A percentile compares a stretch with the other conserved stretches of the same genome.
These are phyloP conservation scores for Fistulina hepatica DNA, from an alignment of 1,284 basidiomycete species.

Conservation along the genomic window DNA sequence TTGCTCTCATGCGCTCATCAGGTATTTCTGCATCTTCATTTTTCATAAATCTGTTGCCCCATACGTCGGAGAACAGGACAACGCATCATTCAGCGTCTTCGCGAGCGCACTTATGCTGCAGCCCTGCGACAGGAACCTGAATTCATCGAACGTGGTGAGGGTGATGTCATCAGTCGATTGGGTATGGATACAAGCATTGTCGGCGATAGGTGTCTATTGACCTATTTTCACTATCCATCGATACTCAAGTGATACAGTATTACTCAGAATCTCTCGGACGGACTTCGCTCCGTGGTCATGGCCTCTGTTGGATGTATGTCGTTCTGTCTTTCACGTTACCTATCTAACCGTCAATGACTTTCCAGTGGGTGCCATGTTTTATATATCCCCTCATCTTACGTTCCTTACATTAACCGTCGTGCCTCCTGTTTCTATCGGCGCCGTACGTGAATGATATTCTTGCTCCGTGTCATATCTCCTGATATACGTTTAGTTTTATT, in stretches of 20 bases:
- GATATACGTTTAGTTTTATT: constrained; percentile 59
- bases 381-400: constrained; percentile 84
- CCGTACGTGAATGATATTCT: too few species aligned
- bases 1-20: constrained; percentile 82
- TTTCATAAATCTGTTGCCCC: constrained; percentile 1
- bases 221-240: not conserved
- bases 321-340: not conserved
- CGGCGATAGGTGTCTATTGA: constrained; percentile 67
- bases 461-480: not conserved
- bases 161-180: constrained; percentile 87
- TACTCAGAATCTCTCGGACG: constrained; percentile 88
- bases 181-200: constrained; percentile 92
- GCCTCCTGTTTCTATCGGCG: constrained; percentile 90
- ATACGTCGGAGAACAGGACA: constrained; percentile 49
- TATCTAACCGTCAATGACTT: constrained; percentile 6
- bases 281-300: constrained; percentile 79
- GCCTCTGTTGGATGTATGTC: constrained; percentile 77
- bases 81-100: constrained; percentile 83
- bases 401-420: constrained; percentile 90
- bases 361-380: constrained; percentile 91
- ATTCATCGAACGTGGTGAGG: constrained; percentile 87
- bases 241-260: constrained; percentile 38
- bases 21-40: constrained; percentile 29
- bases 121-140: constrained; percentile 85
- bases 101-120: constrained; percentile 74